Evolutionary conservation across 208 protist species (phyloP), one percentile per base, ranked within the genome.

Genomic region (Phytomonas sp.): DNA sequence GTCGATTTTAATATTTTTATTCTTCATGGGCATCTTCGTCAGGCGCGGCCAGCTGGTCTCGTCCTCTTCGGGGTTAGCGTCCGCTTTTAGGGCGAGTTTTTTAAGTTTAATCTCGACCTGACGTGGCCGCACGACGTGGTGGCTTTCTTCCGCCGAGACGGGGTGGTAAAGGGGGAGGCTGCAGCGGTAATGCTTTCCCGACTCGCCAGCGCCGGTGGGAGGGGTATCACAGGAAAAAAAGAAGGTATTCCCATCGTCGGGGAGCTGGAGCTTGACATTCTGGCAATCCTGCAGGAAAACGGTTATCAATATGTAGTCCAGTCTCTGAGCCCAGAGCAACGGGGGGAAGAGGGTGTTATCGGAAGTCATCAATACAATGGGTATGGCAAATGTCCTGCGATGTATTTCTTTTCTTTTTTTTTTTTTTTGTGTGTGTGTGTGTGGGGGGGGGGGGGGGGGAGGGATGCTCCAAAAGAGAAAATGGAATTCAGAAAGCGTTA

Each of bases 291-390:
- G 87, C 29, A 97, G 72, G 11, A 76, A 74, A 29, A 97, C 75
- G 16, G 89, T 93, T 14, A 97, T 42, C 29, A 95, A 81, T 11
- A 97, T 75, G 62, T 77, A 73, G 63, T 97, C 88, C 19, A 77
- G 71, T 34, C 88, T 77, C 80, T 94, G 92, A 26, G 92, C 89
- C 92, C 92, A 97, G 34, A 83, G 73, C 65, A 94, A 77, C 8
- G 82, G 84, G 11, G 88, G 85, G 66, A 85, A 88, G 33, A 86
- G 67, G 1, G 78, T 42, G 0, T 76, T 78, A 19, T 29, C 33
- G 68, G 23, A 16, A 59, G 6, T 29, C 30, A 30, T 34, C 11
- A 36, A 23, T 1, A 30, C 11, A 11, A 1, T 7, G 1, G 5
- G n/a, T 36, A 32, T 10, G 64, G 23, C 16, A 23, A 64, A 29